Base-by-base conservation (phyloP, 2,329 filamentous ascomycete genomes). In the Xylaria sp. region DNA sequence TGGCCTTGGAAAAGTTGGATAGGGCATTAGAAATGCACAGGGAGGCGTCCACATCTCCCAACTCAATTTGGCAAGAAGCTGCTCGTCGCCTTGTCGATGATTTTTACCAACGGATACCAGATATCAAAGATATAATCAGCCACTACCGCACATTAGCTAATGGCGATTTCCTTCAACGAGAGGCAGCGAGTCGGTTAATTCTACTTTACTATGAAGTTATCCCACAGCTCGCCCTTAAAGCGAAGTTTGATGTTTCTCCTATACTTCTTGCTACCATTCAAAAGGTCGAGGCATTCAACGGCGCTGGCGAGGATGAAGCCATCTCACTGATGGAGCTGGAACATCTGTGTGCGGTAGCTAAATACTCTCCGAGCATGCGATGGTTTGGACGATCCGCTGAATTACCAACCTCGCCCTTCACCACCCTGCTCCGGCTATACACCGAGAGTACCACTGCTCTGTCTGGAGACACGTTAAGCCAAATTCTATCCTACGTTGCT, bases 231-330 rank as follows among this genome's bases (percentile, higher is more conserved):
- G 92, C 93, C 1, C 82, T 96, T 14, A 89, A 90, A 67, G 90
- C 93, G 69, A 95, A 91, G 67, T 95, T 97, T 71, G 95, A 98
- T 72, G 89, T 96, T 3, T 95, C 94, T 0, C 80, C 90, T 0
- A 84, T 90, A 19, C 82, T 99, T 15, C 87, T 89, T 7, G 85
- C 87, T 61, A 84, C 89, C 1, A 79, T 98, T 47, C 82, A 84
- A 59, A 82, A 83, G 33, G 76, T 92, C 9, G 86, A 90, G 45
- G 76, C 83, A 14, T 79, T 82, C 15, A 76, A 80, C 2, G 80
- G 83, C 43, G 81, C 86, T 49, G 76, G 78, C 2, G 77, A 81
- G 56, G 78, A 83, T 51, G 77, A 81, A 52, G 82, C 82, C 1
- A 79, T 94, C 49, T 81, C 86, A 21, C 75, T 90, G 9, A 85